Evolutionary conservation across 176 grass and related monocot species (phyloP), one percentile per base, ranked within the genome.

Genomic region (Phoenix dactylifera): DNA sequence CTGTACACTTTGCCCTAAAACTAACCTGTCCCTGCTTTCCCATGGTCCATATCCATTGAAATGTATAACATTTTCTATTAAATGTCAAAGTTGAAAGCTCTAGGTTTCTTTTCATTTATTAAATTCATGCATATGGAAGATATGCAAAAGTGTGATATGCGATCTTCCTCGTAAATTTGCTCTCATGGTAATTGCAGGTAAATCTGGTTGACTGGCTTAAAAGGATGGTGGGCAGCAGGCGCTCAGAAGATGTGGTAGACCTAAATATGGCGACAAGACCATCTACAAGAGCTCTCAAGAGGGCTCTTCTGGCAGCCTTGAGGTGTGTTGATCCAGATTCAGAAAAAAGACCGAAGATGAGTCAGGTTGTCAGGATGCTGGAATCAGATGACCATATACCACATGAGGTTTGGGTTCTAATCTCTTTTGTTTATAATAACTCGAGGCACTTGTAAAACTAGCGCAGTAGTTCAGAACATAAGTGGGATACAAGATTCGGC

Each of bases 151-250:
- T 44, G 7, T 44, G 7, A 12, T 44, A 5, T 44, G 35, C 12
- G 35, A 12, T 44, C 35, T 44, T 44, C 35, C 10, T 44, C 35
- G 3, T 44, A 16, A 67, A 55, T 24, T 55, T 56, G 5, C 6
- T 68, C 55, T 48, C 22, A 52, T 56, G 26, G 10, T 39, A 17
- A 24, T 57, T 68, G 9, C 65, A 68, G 65, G 65, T 68, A 7
- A 68, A 68, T 44, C 65, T 68, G 54, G 65, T 68, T 48, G 65
- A 68, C 18, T 68, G 65, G 65, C 65, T 68, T 55, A 68, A 68
- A 56, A 55, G 9, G 65, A 68, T 68, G 65, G 52, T 68, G 44
- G 65, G 22, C 12, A 55, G 52, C 26, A 52, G 65, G 1, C 52
- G 52, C n/a, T 56, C 65, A 55, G 65, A 68, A 23, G 65, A 68